Conservation (phyloP, 257 asterid species). For the Sherardia arvensis region DNA sequence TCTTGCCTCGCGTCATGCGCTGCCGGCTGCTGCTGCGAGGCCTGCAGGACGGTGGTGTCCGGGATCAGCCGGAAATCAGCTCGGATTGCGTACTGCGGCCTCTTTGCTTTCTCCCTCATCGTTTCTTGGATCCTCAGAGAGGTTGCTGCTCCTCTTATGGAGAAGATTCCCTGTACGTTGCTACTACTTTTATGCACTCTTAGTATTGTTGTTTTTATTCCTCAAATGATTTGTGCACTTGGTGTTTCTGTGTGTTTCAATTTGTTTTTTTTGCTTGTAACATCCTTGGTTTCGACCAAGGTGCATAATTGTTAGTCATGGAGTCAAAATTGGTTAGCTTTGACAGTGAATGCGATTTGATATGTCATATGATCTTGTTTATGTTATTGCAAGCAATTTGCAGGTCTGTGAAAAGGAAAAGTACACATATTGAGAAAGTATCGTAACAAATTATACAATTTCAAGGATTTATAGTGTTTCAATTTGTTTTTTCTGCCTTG, state of each 20-base stretch:
- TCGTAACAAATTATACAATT: too few relatives aligned
- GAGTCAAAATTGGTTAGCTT: too few relatives aligned
- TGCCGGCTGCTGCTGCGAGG: slow-evolving; percentile 76
- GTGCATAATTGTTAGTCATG: background rate
- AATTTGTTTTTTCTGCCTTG: background rate
- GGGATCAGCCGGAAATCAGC: slow-evolving; percentile 83
- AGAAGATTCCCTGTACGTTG: slow-evolving; percentile 67
- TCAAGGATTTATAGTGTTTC: too few relatives aligned
- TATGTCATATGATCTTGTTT: background rate
- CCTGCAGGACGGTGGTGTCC: slow-evolving; percentile 69
- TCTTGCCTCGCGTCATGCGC: slow-evolving; percentile 84
- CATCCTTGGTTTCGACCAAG: background rate
- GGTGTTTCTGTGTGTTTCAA: background rate
- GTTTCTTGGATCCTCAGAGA: slow-evolving; percentile 90
- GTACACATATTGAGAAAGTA: too few relatives aligned
- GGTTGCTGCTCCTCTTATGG: slow-evolving; percentile 85
- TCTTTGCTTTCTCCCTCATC: slow-evolving; percentile 61
- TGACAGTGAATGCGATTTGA: background rate
- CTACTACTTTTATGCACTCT: background rate
- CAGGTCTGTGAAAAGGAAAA: background rate
- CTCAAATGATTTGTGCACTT: background rate
- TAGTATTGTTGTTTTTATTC: background rate
- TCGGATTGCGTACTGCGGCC: slow-evolving; percentile 84
- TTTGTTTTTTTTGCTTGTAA: background rate
- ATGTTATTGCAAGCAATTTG: background rate